Evolutionary conservation across 1,284 basidiomycete species (phyloP).

Genomic region (Rhodotorula sp.): DNA sequence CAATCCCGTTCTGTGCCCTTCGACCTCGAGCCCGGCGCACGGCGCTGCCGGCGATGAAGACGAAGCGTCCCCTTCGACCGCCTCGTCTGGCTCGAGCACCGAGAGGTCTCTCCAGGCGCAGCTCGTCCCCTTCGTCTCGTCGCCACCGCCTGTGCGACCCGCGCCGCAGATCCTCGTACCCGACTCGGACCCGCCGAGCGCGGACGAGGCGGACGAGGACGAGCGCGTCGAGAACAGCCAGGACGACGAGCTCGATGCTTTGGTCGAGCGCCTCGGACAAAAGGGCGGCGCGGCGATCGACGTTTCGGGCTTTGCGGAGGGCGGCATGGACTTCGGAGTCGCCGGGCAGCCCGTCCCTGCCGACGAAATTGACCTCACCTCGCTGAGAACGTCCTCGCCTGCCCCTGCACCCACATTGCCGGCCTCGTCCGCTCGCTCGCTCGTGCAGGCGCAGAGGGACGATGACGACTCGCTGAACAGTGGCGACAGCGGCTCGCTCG

Average conservation of each 20-base stretch:
- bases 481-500: not conserved
- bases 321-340: not conserved
- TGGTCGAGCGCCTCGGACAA: not conserved
- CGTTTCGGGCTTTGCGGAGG: conserved; percentile 31
- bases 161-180: conserved; percentile 17
- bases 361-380: conserved; percentile 7
- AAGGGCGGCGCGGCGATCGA: conserved; percentile 8
- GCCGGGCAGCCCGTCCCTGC: not conserved
- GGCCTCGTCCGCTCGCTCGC: not conserved
- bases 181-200: conserved; percentile 19
- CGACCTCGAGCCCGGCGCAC: not conserved
- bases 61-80: not conserved
- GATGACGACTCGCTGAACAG: not conserved
- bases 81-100: not conserved
- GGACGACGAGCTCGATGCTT: not conserved
- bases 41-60: not conserved
- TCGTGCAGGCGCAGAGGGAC: not conserved
- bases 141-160: not conserved
- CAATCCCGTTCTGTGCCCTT: not conserved
- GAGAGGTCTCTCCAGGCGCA: conserved; percentile 10
- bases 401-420: too few relatives aligned
- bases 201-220: conserved; percentile 1
- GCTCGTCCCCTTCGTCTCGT: conserved; percentile 2
- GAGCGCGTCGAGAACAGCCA: not conserved
- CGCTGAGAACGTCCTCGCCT: not conserved